Conservation (phyloP, 805 yeast genomes). For the Zygoascus ofunaensis region DNA sequence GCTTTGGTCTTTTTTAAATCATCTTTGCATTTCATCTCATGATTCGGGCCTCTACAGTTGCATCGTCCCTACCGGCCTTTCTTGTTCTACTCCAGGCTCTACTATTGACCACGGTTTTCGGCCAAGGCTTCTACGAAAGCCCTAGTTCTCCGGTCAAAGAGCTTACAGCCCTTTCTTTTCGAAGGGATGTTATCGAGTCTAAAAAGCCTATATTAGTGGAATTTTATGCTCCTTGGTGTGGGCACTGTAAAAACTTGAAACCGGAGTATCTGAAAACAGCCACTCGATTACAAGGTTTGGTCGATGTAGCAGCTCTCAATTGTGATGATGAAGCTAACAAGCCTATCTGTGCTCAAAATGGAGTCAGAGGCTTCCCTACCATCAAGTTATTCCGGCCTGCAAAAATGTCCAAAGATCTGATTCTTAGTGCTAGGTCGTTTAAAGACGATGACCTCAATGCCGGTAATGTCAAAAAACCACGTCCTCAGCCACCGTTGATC, state of each 20-base stretch:
- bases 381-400: conserved; percentile 77
- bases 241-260: conserved; percentile 68
- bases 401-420: conserved; percentile 28
- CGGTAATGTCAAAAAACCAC: conserved; percentile 7
- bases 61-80: no score
- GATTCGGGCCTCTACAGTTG: no score
- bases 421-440: conserved; percentile 7
- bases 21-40: no score
- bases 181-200: conserved; percentile 57
- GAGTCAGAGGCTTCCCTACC: conserved; percentile 77
- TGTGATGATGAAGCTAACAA: conserved; percentile 69
- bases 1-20: no score
- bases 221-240: conserved; percentile 98
- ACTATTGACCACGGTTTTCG: no score
- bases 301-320: conserved; percentile 52
- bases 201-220: conserved; percentile 79
- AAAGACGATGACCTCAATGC: conserved; percentile 16
- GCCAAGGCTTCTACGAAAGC: conserved; percentile 30
- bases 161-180: conserved; percentile 41
- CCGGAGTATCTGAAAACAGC: conserved; percentile 60
- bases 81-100: no score
- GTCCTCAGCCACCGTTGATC: conserved; percentile 13
- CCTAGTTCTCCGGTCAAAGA: conserved; percentile 42
- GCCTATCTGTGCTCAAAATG: conserved; percentile 55
- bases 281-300: conserved; percentile 39